Evolutionary conservation across 768 basidiomycete species (phyloP), one percentile per base, ranked within the genome.

Genomic region (Trametes gibbosa): DNA sequence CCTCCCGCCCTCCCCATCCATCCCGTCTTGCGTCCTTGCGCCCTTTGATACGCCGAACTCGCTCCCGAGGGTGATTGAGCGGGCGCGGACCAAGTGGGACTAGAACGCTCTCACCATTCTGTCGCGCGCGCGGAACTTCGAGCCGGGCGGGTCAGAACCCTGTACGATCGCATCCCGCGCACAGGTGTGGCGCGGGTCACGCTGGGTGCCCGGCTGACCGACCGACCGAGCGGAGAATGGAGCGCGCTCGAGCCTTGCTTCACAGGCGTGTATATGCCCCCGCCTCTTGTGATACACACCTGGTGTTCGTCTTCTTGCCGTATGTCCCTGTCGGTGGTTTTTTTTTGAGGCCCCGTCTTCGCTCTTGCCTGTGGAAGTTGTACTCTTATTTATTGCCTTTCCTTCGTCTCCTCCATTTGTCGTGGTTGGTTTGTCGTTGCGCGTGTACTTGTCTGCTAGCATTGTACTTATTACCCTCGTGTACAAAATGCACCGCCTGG

Each of bases 351-450:
- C 32, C 21, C 10, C 29, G 29, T 32, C 29, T 32, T 45, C 53
- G 8, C 19, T 37, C 23, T 54, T 24, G 27, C 12, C 17, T 39
- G 14, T 21, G 52, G 42, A 53, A 43, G 52, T 32, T 53, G 41
- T 56, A 56, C 55, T 56, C 16, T 25, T 56, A 56, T 56, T 56
- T 56, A 56, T 56, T 39, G 43, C 24, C 24, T 46, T 23, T 29
- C n/a, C 17, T 40, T 43, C 32, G 34, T 16, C 37, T 14, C 19
- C 32, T 46, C 24, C 17, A 39, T 7, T 27, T 23, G 6, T 19
- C 24, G 8, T 27, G 27, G 54, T 37, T 17, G 9, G 40, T 6
- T 32, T 13, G 25, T 12, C 27, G 24, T 42, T 23, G 53, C 25
- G n/a, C 17, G 7, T 42, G 14, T 37, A 21, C 32, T 35, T 27